Conservation (phyloP, 2,329 filamentous ascomycete species). For the Metarhizium anisopliae region DNA sequence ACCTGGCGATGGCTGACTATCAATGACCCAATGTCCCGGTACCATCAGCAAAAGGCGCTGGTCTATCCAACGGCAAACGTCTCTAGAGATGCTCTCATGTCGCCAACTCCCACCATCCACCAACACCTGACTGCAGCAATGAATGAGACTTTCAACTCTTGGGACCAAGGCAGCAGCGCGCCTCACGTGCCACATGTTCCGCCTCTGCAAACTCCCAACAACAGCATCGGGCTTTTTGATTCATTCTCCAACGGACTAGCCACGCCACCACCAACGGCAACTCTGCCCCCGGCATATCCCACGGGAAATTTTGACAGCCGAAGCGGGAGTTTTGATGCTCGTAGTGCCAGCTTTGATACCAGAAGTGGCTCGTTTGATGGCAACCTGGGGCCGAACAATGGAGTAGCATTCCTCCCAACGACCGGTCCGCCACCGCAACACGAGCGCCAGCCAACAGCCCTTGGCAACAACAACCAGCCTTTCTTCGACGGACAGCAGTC, state of each 20-base stretch:
- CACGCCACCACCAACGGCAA: constrained; percentile 48
- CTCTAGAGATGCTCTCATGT: constrained; percentile 39
- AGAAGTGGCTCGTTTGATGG: constrained; percentile 33
- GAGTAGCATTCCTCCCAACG: constrained; percentile 22
- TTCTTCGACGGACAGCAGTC: constrained; percentile 25
- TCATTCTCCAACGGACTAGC: constrained; percentile 43
- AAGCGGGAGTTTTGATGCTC: constrained; percentile 31
- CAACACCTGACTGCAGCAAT: constrained; percentile 46
- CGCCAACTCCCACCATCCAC: constrained; percentile 38
- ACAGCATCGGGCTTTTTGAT: constrained; percentile 34
- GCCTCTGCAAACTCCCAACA: constrained; percentile 23
- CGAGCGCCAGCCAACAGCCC: constrained; percentile 15
- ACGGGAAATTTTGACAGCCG: constrained; percentile 9
- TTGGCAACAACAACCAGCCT: constrained; percentile 16
- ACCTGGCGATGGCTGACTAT: constrained; percentile 55
- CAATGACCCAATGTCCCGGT: constrained; percentile 49
- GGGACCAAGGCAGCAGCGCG: constrained; percentile 26
- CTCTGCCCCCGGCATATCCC: constrained; percentile 37
- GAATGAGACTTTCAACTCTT: constrained; percentile 47
- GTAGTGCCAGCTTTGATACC: constrained; percentile 5
- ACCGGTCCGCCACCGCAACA: constrained; percentile 15
- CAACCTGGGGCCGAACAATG: constrained; percentile 19
- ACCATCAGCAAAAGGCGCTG: constrained; percentile 42
- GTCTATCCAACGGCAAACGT: constrained; percentile 26
- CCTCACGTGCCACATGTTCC: constrained; percentile 23